phyloP scores from a whole-genome alignment of 2,329 filamentous ascomycete species.

The Leptodontidium sp. region DNA sequence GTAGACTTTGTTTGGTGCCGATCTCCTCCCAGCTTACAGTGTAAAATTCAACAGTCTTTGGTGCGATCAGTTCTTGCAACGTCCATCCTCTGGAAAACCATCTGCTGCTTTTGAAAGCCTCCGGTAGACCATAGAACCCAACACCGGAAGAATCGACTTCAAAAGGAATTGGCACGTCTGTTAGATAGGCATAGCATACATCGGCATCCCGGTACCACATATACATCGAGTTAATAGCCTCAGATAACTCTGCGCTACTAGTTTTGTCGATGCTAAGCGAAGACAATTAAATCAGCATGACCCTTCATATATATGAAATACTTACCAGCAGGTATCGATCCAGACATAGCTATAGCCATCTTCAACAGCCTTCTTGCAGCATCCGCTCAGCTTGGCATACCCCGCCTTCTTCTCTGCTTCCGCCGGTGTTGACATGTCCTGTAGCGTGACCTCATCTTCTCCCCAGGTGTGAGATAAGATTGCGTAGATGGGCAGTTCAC shows the following conservation, averaged over 20 bases:
- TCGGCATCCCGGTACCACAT: not conserved
- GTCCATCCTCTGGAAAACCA: no score
- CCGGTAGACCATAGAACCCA: no score
- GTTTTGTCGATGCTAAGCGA: not conserved
- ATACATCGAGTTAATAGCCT: slow-evolving; percentile 5
- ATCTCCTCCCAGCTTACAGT: no score
- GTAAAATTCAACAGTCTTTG: no score
- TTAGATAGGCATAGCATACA: not conserved
- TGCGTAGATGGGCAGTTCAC: not conserved
- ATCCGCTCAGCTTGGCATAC: not conserved
- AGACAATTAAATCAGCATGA: no score
- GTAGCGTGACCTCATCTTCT: not conserved
- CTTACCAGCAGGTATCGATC: slow-evolving; percentile 5
- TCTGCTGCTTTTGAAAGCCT: no score
- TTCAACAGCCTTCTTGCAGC: not conserved
- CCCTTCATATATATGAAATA: not conserved
- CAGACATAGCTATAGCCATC: not conserved
- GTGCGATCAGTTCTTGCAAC: not conserved
- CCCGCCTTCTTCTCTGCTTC: not conserved
- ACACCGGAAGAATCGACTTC: not conserved
- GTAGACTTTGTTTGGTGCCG: no score
- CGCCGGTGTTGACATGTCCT: not conserved
- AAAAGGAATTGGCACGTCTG: not conserved
- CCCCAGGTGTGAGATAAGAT: not conserved
- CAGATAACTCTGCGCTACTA: not conserved